Evolutionary conservation across 495 filamentous ascomycete species (phyloP), one percentile per base, ranked within the genome.

Genomic region (Lentithecium fluviatile): DNA sequence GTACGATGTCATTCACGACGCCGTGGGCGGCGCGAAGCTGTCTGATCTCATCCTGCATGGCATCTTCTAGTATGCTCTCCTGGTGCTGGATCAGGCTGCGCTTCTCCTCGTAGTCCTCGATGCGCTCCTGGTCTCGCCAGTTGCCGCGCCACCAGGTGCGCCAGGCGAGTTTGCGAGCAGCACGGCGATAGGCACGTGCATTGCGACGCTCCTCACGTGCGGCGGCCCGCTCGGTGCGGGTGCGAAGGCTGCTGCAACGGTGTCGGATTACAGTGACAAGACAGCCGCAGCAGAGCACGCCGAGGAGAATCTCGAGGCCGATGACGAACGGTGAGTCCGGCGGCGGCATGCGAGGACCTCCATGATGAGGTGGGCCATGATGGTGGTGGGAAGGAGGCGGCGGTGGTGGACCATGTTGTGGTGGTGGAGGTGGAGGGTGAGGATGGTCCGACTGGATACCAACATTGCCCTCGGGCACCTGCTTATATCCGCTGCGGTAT

Each of bases 11-110:
- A 36, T 66, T 65, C 2, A 75, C 73, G 40, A 73, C 69, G 21
- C 65, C 66, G 40, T 71, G 68, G 2, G 71, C 73, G 7, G 67
- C 55, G 10, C 69, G 59, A 10, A 77, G 62, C 45, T 71, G 68
- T 2, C 64, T 57, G 54, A 77, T 74, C 58, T 77, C 74, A 12
- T 70, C 73, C 53, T 75, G 74, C 74, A 77, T 76, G 21, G 73
- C 69, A 17, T 68, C 65, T 52, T 75, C 74, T 11, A 76, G 64
- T 50, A 73, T 61, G 36, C 52, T 58, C 45, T 77, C 75, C 60
- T 76, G 75, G 8, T 57, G 49, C 21, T 69, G 52, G 49, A 77
- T 73, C 23, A 76, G 64, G 11, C 60, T 50, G 8, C 68, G 70
- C 66, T 77, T 77, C 53, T 77, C 74, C 43, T 77, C 75, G 57